These are phyloP conservation scores for Clonostachys sp. DNA, from an alignment of 2,329 filamentous ascomycete species.

Conservation along the genomic window DNA sequence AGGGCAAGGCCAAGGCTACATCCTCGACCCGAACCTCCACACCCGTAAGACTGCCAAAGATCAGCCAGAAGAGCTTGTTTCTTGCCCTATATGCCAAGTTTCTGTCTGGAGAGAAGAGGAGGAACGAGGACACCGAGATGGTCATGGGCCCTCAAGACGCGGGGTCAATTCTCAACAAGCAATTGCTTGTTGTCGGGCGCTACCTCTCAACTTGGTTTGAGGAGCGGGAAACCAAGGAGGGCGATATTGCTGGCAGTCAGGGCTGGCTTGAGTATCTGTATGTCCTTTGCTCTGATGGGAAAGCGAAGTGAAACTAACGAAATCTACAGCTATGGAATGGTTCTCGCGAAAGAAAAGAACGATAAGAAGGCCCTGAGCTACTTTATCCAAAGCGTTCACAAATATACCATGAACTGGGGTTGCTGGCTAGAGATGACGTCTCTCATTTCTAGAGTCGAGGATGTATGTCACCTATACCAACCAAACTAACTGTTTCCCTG, in stretches of 20 bases:
- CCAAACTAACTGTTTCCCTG: background rate
- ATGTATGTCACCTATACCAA: constrained; percentile 48
- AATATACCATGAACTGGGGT: constrained; percentile 95
- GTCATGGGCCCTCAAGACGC: constrained; percentile 90
- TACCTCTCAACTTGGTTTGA: constrained; percentile 79
- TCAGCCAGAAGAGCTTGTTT: constrained; percentile 92
- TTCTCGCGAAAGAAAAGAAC: constrained; percentile 86
- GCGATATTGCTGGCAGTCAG: constrained; percentile 61
- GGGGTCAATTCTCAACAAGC: constrained; percentile 79
- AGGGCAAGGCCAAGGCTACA: constrained; percentile 48
- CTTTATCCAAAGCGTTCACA: constrained; percentile 81
- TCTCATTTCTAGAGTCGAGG: constrained; percentile 73
- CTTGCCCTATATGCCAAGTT: constrained; percentile 89
- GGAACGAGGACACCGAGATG: constrained; percentile 96
- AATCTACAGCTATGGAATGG: constrained; percentile 68
- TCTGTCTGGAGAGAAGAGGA: constrained; percentile 90
- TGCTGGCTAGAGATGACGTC: constrained; percentile 91
- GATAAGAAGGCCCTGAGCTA: constrained; percentile 80
- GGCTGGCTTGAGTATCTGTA: constrained; percentile 89
- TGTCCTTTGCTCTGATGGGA: constrained; percentile 12
- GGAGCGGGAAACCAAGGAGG: constrained; percentile 54
- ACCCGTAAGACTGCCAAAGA: constrained; percentile 35
- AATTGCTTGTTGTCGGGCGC: constrained; percentile 70
- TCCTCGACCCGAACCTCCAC: constrained; percentile 11
- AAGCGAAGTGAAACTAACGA: background rate